Base-by-base conservation (phyloP, 140 eudicot species). In the Eryngium alpinum region DNA sequence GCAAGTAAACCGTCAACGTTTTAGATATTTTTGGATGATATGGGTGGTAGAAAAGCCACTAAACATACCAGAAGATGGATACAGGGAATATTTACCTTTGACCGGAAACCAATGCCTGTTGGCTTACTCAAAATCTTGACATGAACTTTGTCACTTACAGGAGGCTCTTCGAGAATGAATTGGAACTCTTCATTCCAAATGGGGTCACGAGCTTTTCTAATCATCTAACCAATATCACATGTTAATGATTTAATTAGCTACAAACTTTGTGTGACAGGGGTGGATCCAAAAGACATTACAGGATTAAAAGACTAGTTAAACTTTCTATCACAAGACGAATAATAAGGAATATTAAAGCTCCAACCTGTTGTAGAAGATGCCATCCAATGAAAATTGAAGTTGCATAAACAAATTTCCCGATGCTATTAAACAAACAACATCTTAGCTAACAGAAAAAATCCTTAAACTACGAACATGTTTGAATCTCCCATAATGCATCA, bases 151-250 rank as follows among this genome's bases (percentile, higher is more conserved):
- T 94, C 97, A 2, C 83, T 84, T 81, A 89, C 59, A 24, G 97
- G 98, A 31, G 98, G 91, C 60, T 94, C 97, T 27, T 94, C 98
- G 1, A 92, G 85, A 94, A 92, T 80, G 83, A 90, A 94, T 72
- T 91, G 89, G 44, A 92, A 92, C 85, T 95, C 93, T 83, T 95
- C 97, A n/a, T 95, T 88, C 99, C 99, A 95, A 31, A 80, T 31
- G 22, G 99, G 99, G 81, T 95, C 88, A 17, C 97, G 92, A 49
- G 86, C 91, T 85, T 81, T 92, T 77, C 62, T 91, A 19, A 92
- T 78, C 82, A 84, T 83, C 99, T 95, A 85, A 65, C 9, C 19
- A 62, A 81, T 28, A 32, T n/a, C 14, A 70, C 49, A 84, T 13
- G 12, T 78, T 78, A 21, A 22, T 12, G 34, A 53, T 50, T 78